Base-by-base conservation (phyloP, 2,329 filamentous ascomycete genomes). In the Hawksworthiomyces lignivorus region DNA sequence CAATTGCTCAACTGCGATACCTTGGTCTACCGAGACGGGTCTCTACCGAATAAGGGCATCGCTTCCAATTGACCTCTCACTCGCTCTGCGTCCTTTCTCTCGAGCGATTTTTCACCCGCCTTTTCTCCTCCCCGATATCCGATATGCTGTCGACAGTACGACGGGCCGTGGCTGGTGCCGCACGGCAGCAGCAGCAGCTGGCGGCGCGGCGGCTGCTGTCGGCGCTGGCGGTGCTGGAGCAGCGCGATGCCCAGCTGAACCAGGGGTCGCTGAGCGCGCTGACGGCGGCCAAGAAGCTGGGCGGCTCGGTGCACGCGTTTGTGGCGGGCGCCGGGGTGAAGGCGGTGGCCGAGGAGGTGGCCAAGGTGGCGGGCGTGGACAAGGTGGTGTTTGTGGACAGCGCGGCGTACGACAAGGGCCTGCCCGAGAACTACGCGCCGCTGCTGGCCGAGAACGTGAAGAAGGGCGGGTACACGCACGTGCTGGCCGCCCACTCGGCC, bases 361-460 rank as follows among this genome's bases (percentile, higher is more conserved):
- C 88, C 49, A 94, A 94, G 67, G 82, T 94, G 29, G 80, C 87
- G 51, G 92, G 92, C 21, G 67, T 98, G 30, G 87, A 94, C 55
- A 97, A 96, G 72, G 78, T 98, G 48, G 76, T 98, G 54, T 81
- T 79, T 31, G 82, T 97, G 17, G 86, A 96, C 50, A 97, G 87
- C 64, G 79, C 70, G 41, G 84, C 87, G 38, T 98, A 98, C 59
- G 89, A 97, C 57, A 94, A 89, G 86, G 87, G 88, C 37, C 76
- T 98, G 2, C 81, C 92, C 39, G 92, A 98, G 68, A 96, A 87
- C 70, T 97, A 78, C 59, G 92, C 90, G n/a, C 85, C 88, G 43
- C 72, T 98, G 35, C 72, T 98, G 30, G 84, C 88, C 39, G 90
- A 97, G 63, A 98, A 97, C 64, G 90, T 97, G 65, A 94, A 94